Base-by-base conservation (phyloP, 2,329 filamentous ascomycete species). In the Ceratocystis harringtonii region DNA sequence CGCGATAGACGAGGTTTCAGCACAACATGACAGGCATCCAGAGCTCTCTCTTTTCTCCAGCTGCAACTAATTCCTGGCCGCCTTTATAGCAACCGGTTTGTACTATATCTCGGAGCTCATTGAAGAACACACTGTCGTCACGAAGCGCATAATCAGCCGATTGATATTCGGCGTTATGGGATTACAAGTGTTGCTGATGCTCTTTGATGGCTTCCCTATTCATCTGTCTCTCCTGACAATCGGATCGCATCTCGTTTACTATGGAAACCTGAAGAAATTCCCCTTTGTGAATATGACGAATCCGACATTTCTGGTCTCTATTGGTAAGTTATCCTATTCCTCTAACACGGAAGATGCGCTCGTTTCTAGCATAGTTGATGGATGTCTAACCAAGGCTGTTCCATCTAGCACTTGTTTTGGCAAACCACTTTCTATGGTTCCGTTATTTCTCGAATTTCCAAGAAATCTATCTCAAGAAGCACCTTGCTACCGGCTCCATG, bases 101-200 rank as follows among this genome's bases (percentile, higher is more conserved):
- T 99, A 99, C 78, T 99, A 99, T 75, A 87, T 99, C 64, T 96
- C 92, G 28, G 94, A 99, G 75, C 85, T 97, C 15, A 94, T 99
- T 68, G 94, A 99, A 77, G 94, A 99, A 75, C 92, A 99, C 74
- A 96, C 92, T 3, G 92, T 97, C 10, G 77, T 95, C 68, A 89
- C 92, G 12, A 95, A 95, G 74, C 89, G 87, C 66, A 79, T 96
- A n/a, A 80, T 99, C 63, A 88, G 83, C 43, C 86, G 84, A 52
- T 80, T 97, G 65, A 96, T 97, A 71, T 96, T 96, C 77, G 78
- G 77, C 68, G 84, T 96, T 69, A 87, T 96, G 68, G 81, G 72
- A 36, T 74, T 91, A 5, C 92, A 96, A 74, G 68, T 85, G 8
- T 76, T 92, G 2, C 84, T 97, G 8, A 86, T 85, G 72, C 68